Conservation (phyloP, 148 eudicot species). For the Rheum nobile region DNA sequence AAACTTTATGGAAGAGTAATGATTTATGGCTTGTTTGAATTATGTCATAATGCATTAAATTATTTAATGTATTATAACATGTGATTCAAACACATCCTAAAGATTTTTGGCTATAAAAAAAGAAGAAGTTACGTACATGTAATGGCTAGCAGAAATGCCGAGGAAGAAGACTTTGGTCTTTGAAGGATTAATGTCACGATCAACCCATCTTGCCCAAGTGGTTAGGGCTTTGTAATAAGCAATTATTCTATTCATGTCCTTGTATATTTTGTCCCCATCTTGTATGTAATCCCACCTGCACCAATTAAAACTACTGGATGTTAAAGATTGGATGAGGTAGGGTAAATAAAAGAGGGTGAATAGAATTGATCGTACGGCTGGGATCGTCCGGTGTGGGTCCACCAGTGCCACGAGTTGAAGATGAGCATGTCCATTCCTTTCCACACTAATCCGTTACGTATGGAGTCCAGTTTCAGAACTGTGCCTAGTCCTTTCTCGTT, state of each 20-base stretch:
- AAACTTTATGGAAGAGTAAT: no score
- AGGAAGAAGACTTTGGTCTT: constrained; percentile 79
- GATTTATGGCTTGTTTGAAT: no score
- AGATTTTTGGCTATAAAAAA: no score
- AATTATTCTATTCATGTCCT: constrained; percentile 64
- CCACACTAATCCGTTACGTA: constrained; percentile 48
- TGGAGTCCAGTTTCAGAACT: constrained; percentile 59
- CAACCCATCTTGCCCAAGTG: constrained; percentile 85
- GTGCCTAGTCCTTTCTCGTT: constrained; percentile 27
- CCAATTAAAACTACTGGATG: not conserved
- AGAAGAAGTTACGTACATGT: constrained; percentile 39
- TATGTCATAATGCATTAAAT: no score
- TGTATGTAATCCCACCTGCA: constrained; percentile 79
- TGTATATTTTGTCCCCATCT: constrained; percentile 47
- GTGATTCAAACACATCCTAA: no score
- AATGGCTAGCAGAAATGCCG: constrained; percentile 82
- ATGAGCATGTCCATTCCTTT: constrained; percentile 66
- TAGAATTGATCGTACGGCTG: constrained; percentile 50
- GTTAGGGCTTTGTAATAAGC: constrained; percentile 77
- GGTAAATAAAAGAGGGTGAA: no score
- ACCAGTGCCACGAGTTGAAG: constrained; percentile 90
- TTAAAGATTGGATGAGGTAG: not conserved
- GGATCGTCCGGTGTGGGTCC: constrained; percentile 56
- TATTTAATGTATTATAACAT: no score
- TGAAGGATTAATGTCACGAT: constrained; percentile 44